A percentile compares a stretch with the other conserved stretches of the same genome.
Evolutionary conservation across 768 basidiomycete species (phyloP).

Genomic region (Leccinum aurantiacum): DNA sequence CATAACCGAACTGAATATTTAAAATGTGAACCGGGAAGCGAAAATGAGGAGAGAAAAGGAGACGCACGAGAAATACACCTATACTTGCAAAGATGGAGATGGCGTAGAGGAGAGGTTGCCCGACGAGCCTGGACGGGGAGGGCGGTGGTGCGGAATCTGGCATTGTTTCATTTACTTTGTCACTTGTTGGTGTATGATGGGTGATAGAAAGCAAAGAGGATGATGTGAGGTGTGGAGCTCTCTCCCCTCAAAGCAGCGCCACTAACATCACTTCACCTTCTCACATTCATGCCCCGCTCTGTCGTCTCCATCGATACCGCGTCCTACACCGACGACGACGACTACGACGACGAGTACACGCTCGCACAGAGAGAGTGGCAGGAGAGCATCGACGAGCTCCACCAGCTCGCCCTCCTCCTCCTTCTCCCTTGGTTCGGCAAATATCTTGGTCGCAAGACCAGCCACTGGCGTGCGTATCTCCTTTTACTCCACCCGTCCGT

Average conservation of each 20-base stretch:
- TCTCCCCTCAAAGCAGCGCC: conserved; percentile 18
- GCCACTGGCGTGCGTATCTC: conserved; percentile 71
- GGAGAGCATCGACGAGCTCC: conserved; percentile 82
- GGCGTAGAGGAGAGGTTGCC: conserved; percentile 73
- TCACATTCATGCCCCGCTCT: conserved; percentile 55
- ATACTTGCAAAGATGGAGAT: conserved; percentile 81
- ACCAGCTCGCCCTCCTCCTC: conserved; percentile 76
- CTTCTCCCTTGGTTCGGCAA: conserved; percentile 86
- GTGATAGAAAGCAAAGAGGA: conserved; percentile 13
- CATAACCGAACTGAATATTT: conserved; percentile 69
- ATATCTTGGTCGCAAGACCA: conserved; percentile 84
- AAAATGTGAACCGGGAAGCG: conserved; percentile 1
- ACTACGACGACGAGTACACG: conserved; percentile 68
- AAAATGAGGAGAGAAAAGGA: background rate
- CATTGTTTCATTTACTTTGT: conserved; percentile 54
- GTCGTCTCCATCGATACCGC: conserved; percentile 57
- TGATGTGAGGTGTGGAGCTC: conserved; percentile 13
- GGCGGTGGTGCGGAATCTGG: conserved; percentile 30
- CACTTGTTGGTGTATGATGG: conserved; percentile 11
- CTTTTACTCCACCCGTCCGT: conserved; percentile 5
- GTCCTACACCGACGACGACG: conserved; percentile 50
- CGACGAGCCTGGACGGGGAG: conserved; percentile 60
- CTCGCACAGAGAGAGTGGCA: conserved; percentile 92
- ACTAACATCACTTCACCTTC: background rate
- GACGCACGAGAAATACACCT: conserved; percentile 79